Conservation (phyloP, 805 yeast species). For the Blastobotrys americana region DNA sequence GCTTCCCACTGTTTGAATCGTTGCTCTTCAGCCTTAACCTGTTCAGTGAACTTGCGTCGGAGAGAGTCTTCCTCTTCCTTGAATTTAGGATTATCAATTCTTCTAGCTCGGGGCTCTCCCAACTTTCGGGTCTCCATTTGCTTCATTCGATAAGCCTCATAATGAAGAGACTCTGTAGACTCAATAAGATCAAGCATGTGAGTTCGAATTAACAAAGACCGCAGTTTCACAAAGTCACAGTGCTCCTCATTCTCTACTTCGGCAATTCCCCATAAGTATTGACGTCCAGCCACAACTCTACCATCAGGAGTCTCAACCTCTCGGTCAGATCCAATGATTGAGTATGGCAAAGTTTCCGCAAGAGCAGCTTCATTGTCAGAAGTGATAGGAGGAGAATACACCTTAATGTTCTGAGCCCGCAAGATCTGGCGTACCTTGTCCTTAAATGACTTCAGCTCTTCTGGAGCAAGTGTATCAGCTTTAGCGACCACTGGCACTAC, state of each 20-base stretch:
- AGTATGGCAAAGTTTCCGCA: constrained; percentile 51
- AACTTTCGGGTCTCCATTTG: constrained; percentile 46
- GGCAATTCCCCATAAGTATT: constrained; percentile 79
- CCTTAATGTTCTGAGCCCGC: constrained; percentile 46
- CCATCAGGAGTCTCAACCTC: constrained; percentile 39
- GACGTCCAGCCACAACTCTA: constrained; percentile 58
- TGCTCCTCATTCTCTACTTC: constrained; percentile 72
- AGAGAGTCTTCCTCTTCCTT: constrained; percentile 93
- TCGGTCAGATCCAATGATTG: constrained; percentile 62
- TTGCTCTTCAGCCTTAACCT: constrained; percentile 92
- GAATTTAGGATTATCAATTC: constrained; percentile 75
- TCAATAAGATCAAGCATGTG: constrained; percentile 70
- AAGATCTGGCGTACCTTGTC: constrained; percentile 44
- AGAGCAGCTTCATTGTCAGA: constrained; percentile 25
- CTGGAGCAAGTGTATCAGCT: constrained; percentile 62
- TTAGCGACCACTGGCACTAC: constrained; percentile 77
- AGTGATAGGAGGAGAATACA: constrained; percentile 45
- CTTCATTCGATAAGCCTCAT: constrained; percentile 58
- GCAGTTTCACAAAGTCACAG: constrained; percentile 66
- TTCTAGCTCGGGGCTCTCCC: constrained; percentile 33
- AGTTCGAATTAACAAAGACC: constrained; percentile 56
- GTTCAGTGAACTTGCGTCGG: constrained; percentile 92
- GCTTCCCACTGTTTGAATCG: constrained; percentile 98
- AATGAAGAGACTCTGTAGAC: constrained; percentile 66
- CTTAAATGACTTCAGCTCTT: constrained; percentile 52